Percentiles rank a stretch among this genome's conserved stretches.
Conservation (phyloP, 805 yeast species). For the Sugiyamaella mastotermitis region DNA sequence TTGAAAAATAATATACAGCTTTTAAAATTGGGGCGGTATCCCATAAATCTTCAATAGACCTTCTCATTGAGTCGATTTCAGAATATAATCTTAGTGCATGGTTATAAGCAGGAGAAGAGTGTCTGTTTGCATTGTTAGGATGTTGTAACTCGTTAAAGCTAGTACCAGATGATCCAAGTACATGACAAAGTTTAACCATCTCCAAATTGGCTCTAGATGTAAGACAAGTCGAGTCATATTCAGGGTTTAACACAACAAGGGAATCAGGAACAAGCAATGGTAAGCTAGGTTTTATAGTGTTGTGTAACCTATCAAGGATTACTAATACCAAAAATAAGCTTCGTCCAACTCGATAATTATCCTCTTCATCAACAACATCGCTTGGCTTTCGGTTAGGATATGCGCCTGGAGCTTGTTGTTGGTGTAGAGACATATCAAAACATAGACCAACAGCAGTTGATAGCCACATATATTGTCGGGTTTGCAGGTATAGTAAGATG, state of each 20-base stretch:
- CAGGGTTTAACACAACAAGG: slow-evolving; percentile 17
- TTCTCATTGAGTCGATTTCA: slow-evolving; percentile 7
- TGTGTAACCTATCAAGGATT: slow-evolving; percentile 25
- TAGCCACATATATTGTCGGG: slow-evolving; percentile 29
- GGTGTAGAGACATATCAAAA: slow-evolving; percentile 16
- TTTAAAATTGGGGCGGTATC: slow-evolving; percentile 22
- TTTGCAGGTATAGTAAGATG: slow-evolving; percentile 29
- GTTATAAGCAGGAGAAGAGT: background rate
- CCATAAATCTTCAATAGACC: slow-evolving; percentile 19
- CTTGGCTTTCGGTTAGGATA: background rate
- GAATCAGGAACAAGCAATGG: slow-evolving; percentile 24
- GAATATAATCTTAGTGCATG: background rate
- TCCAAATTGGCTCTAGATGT: slow-evolving; percentile 13
- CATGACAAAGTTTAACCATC: slow-evolving; percentile 17
- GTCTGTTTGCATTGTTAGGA: background rate
- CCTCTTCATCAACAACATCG: slow-evolving; percentile 14
- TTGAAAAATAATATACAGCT: slow-evolving; percentile 19
- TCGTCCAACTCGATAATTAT: slow-evolving; percentile 17
- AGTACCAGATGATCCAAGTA: slow-evolving; percentile 8
- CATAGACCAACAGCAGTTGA: slow-evolving; percentile 33
- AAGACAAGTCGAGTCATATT: slow-evolving; percentile 15
- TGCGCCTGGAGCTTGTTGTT: background rate
- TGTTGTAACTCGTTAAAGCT: no score
- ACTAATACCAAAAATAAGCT: slow-evolving; percentile 25
- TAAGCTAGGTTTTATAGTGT: slow-evolving; percentile 17